Evolutionary conservation across 768 basidiomycete genomes (phyloP), one percentile per base, ranked within the genome.

Genomic region (Phaeotremella skinneri): DNA sequence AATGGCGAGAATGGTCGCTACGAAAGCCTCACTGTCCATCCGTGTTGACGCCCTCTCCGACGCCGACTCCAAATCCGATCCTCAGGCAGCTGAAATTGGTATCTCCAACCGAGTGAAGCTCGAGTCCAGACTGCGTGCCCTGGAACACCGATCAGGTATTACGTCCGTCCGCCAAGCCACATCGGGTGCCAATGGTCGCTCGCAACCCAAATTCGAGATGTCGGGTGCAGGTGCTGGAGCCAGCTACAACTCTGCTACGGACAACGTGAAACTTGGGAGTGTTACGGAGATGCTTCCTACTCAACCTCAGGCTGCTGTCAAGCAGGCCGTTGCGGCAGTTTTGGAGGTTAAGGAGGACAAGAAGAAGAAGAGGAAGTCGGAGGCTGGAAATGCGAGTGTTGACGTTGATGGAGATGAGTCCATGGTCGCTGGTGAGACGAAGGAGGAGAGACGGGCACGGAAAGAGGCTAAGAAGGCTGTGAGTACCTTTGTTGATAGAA

Each of bases 1-100:
- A 87, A 98, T 98, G 96, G 96, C 96, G 21, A 90, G 96, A 72
- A 99, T 99, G 96, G 91, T 98, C 29, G 93, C 96, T 49, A 98
- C 96, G 49, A 99, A 99, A 81, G 87, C 94, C 2, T 90, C 96
- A 0, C 85, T 99, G 14, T 94, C 94, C 3, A 91, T 96, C 70
- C 94, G 96, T 78, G 91, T 98, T 34, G 96, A 99, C 67, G 96
- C 96, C 5, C 86, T 99, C 47, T 88, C 93, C 41, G 91, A 96
- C 61, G 82, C 86, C 7, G 90, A 97, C 59, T 88, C 86, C 68
- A 96, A 97, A 78, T 76, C 77, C 9, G 90, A 88, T 59, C 80
- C 85, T 37, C 78, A 81, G 5, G 89, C 92, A 2, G 85, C 92
- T 0, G 85, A 90, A 68, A 86, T 97, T 74, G 96, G 96, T 58